Evolutionary conservation across 1,284 basidiomycete species (phyloP).

Genomic region (Rhodotorula glutinis): DNA sequence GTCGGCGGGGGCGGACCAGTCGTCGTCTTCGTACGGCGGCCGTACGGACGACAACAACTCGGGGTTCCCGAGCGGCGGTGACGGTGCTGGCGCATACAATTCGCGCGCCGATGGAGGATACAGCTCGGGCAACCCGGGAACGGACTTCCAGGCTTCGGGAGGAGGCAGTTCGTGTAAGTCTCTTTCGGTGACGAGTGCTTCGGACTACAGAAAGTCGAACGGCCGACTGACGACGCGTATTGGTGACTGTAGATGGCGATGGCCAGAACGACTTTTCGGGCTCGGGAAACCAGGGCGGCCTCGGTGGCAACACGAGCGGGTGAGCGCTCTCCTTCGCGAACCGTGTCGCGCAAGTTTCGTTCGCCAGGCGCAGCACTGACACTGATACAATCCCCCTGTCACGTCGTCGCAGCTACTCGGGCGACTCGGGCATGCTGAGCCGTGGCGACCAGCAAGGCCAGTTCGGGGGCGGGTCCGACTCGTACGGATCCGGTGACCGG

Average conservation of each 20-base stretch:
- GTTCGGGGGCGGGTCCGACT: slow-evolving; percentile 1
- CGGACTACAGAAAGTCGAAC: too few relatives aligned
- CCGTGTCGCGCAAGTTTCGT: too few relatives aligned
- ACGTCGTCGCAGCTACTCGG: not conserved
- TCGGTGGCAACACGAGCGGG: not conserved
- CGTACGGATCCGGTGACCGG: not conserved
- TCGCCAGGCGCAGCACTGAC: too few relatives aligned
- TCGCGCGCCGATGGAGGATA: too few relatives aligned
- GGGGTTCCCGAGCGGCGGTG: not conserved
- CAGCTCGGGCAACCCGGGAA: slow-evolving; percentile 2
- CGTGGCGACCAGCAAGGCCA: not conserved
- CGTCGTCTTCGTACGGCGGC: not conserved
- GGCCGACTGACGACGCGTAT: not conserved
- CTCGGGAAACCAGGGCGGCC: slow-evolving; percentile 15
- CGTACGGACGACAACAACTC: not conserved
- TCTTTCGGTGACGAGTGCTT: not conserved
- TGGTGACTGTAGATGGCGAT: slow-evolving; percentile 4
- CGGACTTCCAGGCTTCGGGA: slow-evolving; percentile 2
- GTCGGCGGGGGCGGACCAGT: not conserved
- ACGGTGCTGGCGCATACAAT: not conserved
- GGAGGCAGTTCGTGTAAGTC: slow-evolving; percentile 6
- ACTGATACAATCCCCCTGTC: not conserved
- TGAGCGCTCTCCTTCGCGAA: not conserved
- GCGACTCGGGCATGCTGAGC: not conserved
- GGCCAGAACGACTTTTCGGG: slow-evolving; percentile 17